Percentiles rank a stretch among this genome's conserved stretches.
phyloP scores from a whole-genome alignment of 1,284 basidiomycete species.

The Apiotrichum gracile region DNA sequence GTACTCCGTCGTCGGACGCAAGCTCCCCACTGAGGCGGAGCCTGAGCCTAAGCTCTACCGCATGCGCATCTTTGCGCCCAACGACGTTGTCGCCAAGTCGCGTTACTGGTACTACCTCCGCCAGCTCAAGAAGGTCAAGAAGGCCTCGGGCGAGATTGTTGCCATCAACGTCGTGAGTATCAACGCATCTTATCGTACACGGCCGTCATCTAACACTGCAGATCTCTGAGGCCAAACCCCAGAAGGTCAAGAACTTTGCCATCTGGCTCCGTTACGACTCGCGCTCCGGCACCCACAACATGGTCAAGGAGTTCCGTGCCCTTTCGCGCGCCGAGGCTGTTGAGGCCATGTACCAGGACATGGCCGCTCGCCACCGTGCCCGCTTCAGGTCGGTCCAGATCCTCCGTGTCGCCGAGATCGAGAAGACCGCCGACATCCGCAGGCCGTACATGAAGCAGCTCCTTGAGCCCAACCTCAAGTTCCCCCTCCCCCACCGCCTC shows the following conservation, averaged over 20 bases:
- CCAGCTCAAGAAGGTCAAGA: conserved; percentile 98
- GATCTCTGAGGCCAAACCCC: conserved; percentile 94
- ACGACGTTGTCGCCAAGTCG: conserved; percentile 96
- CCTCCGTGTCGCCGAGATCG: conserved; percentile 59
- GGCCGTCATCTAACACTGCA: conserved; percentile 42
- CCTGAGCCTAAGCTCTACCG: conserved; percentile 81
- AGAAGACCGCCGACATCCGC: conserved; percentile 78
- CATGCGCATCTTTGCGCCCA: conserved; percentile 99
- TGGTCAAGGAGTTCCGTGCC: conserved; percentile 90
- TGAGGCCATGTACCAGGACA: conserved; percentile 97
- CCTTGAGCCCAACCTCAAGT: conserved; percentile 81
- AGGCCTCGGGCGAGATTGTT: conserved; percentile 98
- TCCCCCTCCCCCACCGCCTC: conserved; percentile 91
- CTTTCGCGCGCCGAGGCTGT: conserved; percentile 91
- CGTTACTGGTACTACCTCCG: conserved; percentile 99
- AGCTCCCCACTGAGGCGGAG: conserved; percentile 88
- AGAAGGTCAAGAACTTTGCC: conserved; percentile 99
- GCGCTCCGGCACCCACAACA: conserved; percentile 94
- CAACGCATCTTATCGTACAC: not conserved
- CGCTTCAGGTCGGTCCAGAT: conserved; percentile 88
- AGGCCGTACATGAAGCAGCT: conserved; percentile 97
- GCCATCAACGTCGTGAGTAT: conserved; percentile 89
- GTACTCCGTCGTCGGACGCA: conserved; percentile 97
- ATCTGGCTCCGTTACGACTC: conserved; percentile 99
- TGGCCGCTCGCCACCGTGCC: conserved; percentile 98